phyloP scores from a whole-genome alignment of 331 rosid species.

The Quercus lobata region DNA sequence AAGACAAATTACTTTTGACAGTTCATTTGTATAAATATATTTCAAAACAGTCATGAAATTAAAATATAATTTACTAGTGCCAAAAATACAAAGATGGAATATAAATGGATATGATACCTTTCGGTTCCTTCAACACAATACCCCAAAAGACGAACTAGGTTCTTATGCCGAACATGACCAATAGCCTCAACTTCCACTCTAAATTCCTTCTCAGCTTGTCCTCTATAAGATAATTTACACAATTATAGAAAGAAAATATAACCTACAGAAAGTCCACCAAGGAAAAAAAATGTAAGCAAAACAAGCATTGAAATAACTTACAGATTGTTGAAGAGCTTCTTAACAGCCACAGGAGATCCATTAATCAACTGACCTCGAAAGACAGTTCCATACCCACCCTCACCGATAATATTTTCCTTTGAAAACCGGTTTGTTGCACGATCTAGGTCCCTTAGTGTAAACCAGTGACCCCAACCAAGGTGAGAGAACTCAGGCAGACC shows the following conservation, averaged over 20 bases:
- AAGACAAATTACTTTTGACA: background rate
- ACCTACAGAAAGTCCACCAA: background rate
- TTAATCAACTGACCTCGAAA: constrained; percentile 69
- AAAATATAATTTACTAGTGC: background rate
- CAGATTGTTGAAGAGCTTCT: constrained; percentile 89
- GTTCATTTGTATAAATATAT: constrained; percentile 8
- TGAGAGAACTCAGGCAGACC: constrained; percentile 94
- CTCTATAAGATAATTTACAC: constrained; percentile 43
- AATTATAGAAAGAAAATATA: constrained; percentile 5
- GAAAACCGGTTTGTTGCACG: constrained; percentile 80
- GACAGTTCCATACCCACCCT: constrained; percentile 92
- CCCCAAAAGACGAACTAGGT: constrained; percentile 87
- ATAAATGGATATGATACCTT: constrained; percentile 45
- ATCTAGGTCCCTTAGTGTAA: constrained; percentile 84
- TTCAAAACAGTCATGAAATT: background rate
- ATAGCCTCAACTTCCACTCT: constrained; percentile 96
- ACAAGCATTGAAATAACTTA: constrained; percentile 39
- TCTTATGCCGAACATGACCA: constrained; percentile 92
- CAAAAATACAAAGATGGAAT: constrained; percentile 7
- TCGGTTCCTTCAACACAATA: constrained; percentile 93
- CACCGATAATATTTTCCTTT: constrained; percentile 79
- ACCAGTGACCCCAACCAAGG: constrained; percentile 99
- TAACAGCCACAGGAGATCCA: constrained; percentile 83
- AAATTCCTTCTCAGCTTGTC: constrained; percentile 96
- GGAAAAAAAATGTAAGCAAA: constrained; percentile 6